Evolutionary conservation across 495 filamentous ascomycete species (phyloP), one percentile per base, ranked within the genome.

Genomic region (Penicillium diatomitis): DNA sequence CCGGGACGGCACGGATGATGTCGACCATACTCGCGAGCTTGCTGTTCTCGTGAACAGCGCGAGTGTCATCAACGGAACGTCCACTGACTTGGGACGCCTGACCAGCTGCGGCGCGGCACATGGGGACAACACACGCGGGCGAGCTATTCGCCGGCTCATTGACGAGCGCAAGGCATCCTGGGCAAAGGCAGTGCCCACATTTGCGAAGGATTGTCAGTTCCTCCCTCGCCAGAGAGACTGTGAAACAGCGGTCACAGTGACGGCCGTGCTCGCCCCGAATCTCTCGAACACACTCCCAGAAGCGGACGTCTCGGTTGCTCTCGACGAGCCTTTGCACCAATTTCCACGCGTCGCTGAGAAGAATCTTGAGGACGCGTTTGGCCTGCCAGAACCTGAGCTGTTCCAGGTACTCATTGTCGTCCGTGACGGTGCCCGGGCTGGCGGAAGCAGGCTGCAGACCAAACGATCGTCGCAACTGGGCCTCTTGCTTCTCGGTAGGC

Each of bases 121-220:
- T 58, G 6, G 34, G 2, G 3, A 66, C 54, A 5, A 40, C 38
- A 41, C 73, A 75, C 35, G 54, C 47, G 8, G 60, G 28, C 8
- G 55, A 45, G 36, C 54, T 29, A 1, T 34, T 32, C 34, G 10
- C 10, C 41, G 31, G 41, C 29, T 20, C 31, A 44, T 44, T 44
- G 7, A 44, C 5, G 8, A 3, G 5, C 0, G 41, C 28, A 4
- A 58, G 48, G 36, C 77, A 81, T 4, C 32, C 34, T 32, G 59
- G 40, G 52, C 77, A 81, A 12, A 77, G 60, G 7, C 62, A 42
- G 41, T 82, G 79, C 2, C 79, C 79, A 49, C 79, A 83, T 11
- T 57, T 64, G 3, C 69, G 61, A 12, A 80, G 54, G 12, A 80
- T 48, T 31, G 52, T 58, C 7, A 74, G 5, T 10, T 12, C 30